Evolutionary conservation across 257 asterid genomes (phyloP), one percentile per base, ranked within the genome.

Genomic region (Gardenia jasminoides): DNA sequence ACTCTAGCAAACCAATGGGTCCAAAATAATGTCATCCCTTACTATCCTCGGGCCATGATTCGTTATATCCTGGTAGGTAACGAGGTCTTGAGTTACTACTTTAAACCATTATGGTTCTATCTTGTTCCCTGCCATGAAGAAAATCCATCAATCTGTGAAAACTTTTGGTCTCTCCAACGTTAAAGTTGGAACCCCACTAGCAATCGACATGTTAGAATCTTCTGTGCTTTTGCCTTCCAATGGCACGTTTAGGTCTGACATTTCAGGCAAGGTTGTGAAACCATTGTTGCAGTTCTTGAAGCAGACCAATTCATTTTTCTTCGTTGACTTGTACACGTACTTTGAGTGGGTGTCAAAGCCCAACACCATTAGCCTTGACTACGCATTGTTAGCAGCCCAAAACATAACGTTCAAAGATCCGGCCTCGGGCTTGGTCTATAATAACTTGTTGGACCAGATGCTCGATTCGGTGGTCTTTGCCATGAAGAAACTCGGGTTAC

Each of bases 141-240:
- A 81, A 56, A 77, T 93, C 69, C 78, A 82, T 68, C 82, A 62
- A 1, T 81, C 93, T 0, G 36, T 93, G 26, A 77, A 36, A 16
- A 44, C 66, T 19, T 86, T 84, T 26, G 58, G 83, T 47, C 78
- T 90, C 44, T 89, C 81, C 82, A 89, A 86, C 81, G 83, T 93
- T 13, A 92, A 90, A 48, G 88, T 93, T n/a, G 92, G 97, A 30
- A 92, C 98, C 2, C 96, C 98, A 1, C 58, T 92, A 3, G 90
- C 93, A 24, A 88, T 89, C 89, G 97, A 92, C 70, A 47, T 82
- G 24, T 9, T 91, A 75, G 84, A 79, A 26, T 78, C 89, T 24
- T 44, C 85, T 1, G 15, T 47, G 1, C 87, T 86, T 72, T 92
- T 91, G 16, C 98, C 98, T 26, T 89, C 96, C 1, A 82, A 81